A percentile compares a stretch with the other conserved stretches of the same genome.
phyloP scores from a whole-genome alignment of 305 asterid genomes.

The Lippia alba region DNA sequence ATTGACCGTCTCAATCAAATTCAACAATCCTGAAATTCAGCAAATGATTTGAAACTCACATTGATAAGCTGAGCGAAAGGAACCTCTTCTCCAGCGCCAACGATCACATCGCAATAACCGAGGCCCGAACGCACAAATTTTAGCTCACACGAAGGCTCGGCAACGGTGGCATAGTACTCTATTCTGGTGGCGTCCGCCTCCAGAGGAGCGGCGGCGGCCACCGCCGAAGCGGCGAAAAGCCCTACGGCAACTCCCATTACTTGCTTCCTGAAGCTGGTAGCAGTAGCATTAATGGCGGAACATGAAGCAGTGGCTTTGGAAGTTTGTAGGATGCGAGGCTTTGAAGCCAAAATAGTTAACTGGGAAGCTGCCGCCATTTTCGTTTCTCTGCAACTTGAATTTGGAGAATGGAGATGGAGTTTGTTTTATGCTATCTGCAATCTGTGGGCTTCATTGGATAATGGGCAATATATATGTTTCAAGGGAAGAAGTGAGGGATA shows the following conservation, averaged over 20 bases:
- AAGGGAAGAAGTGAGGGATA: neutral
- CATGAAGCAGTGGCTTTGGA: constrained; percentile 39
- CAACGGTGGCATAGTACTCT: constrained; percentile 79
- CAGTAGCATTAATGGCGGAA: neutral
- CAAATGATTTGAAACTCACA: constrained; percentile 43
- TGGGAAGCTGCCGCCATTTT: constrained; percentile 61
- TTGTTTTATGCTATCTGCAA: constrained; percentile 36
- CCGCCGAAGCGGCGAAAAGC: constrained; percentile 66
- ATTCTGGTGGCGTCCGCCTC: constrained; percentile 82
- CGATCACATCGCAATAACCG: constrained; percentile 78
- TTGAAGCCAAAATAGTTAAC: constrained; percentile 41
- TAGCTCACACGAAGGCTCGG: constrained; percentile 85
- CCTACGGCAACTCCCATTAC: constrained; percentile 63
- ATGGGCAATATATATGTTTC: neutral
- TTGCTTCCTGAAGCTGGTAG: constrained; percentile 47
- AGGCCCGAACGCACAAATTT: constrained; percentile 78
- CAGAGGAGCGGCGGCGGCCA: constrained; percentile 61
- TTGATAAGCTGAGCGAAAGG: constrained; percentile 72
- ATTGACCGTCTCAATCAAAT: too few relatives aligned
- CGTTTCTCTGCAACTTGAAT: constrained; percentile 11
- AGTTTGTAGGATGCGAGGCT: constrained; percentile 33
- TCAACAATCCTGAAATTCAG: neutral
- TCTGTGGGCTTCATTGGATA: constrained; percentile 45
- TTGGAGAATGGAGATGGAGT: constrained; percentile 9
- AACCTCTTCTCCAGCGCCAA: constrained; percentile 77